Percentiles rank a stretch among this genome's conserved stretches.
phyloP scores from a whole-genome alignment of 192 early-diverging fungal species.

The Coemansia nantahalensis region DNA sequence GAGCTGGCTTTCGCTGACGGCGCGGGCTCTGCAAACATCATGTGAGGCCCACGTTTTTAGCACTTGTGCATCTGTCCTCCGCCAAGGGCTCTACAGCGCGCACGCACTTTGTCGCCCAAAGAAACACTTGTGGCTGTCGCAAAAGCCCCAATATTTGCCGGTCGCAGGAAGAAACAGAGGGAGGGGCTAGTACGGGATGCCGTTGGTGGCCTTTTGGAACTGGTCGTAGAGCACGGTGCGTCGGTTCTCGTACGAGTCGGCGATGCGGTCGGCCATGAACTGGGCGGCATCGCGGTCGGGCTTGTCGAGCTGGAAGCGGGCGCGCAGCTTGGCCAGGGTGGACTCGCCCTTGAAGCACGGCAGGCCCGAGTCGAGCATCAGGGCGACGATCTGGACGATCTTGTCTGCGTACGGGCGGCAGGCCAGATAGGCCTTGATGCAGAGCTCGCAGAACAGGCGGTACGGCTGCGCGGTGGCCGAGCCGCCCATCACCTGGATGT shows the following conservation, averaged over 20 bases:
- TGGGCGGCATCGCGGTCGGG: constrained; percentile 90
- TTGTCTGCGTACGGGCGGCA: constrained; percentile 87
- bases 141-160: no score
- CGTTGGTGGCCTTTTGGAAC: constrained; percentile 82
- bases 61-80: no score
- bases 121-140: no score
- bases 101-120: no score
- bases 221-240: constrained; percentile 79
- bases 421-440: constrained; percentile 90
- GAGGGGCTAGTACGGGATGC: constrained; percentile 62
- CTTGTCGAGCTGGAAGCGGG: constrained; percentile 86
- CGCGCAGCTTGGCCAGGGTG: constrained; percentile 79
- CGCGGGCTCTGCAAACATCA: no score
- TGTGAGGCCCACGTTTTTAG: no score
- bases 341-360: constrained; percentile 96
- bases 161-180: no score
- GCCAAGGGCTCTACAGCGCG: no score
- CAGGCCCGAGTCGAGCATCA: constrained; percentile 95
- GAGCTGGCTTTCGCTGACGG: no score
- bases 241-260: constrained; percentile 90
- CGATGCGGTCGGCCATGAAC: constrained; percentile 90
- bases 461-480: constrained; percentile 75
- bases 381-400: constrained; percentile 81
- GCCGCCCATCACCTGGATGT: constrained; percentile 97
- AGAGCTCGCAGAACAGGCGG: constrained; percentile 84